Conservation (phyloP, 148 eudicot genomes). For the Vaccinium vitisidaea region DNA sequence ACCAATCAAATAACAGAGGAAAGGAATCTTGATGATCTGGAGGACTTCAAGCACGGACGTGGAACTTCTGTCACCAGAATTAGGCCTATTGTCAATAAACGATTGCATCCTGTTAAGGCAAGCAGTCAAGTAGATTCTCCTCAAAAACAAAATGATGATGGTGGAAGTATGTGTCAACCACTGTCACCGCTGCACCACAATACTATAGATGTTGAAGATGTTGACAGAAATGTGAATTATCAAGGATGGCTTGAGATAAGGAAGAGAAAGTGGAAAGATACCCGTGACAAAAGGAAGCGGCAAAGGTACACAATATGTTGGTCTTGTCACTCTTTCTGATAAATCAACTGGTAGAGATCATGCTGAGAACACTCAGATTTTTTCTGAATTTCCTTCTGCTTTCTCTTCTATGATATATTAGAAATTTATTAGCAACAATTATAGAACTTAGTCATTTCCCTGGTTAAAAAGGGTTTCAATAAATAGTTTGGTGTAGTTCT, state of each 20-base stretch:
- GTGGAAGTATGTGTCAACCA: conserved; percentile 20
- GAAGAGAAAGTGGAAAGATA: conserved; percentile 94
- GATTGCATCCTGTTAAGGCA: conserved; percentile 24
- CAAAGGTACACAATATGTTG: conserved; percentile 47
- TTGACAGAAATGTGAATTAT: conserved; percentile 75
- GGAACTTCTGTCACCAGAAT: conserved; percentile 39
- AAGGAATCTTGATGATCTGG: conserved; percentile 58
- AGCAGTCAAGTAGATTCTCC: conserved; percentile 21
- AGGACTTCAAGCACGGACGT: conserved; percentile 63
- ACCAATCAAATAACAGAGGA: conserved; percentile 28
- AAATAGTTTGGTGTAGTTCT: neutral
- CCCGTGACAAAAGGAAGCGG: conserved; percentile 70
- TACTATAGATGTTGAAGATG: conserved; percentile 29
- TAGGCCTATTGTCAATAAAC: conserved; percentile 54
- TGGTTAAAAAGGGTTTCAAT: neutral
- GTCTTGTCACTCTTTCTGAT: neutral
- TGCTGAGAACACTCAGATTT: neutral
- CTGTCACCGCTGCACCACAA: conserved; percentile 30
- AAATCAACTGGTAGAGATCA: neutral
- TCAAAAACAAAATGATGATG: conserved; percentile 27
- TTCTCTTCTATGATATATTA: neutral
- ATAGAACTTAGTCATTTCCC: neutral
- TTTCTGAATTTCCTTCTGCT: neutral
- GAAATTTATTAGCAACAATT: neutral
- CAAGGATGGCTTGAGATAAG: conserved; percentile 85